Evolutionary conservation across 1,139 yeast genomes (phyloP).

Genomic region (Yarrowia galli): DNA sequence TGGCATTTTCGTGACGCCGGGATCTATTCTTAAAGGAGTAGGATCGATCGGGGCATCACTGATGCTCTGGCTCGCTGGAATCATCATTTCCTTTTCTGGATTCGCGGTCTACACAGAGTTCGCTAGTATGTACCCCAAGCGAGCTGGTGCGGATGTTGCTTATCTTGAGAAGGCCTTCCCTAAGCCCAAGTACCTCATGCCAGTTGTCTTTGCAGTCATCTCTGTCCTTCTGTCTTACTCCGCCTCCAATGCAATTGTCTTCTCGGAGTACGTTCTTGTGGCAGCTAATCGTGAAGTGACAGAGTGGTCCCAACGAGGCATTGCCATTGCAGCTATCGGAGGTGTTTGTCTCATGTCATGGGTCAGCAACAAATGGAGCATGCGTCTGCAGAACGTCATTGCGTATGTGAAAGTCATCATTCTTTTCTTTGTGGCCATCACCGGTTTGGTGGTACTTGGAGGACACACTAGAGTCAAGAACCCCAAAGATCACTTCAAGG

Average conservation of each 20-base stretch:
- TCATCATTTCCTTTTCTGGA: constrained; percentile 23
- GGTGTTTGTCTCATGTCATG: constrained; percentile 22
- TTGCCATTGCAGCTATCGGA: constrained; percentile 23
- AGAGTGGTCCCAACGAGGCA: constrained; percentile 22
- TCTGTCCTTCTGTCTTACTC: constrained; percentile 17
- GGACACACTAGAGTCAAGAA: constrained; percentile 24
- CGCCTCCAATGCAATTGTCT: constrained; percentile 12
- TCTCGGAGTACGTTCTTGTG: constrained; percentile 7
- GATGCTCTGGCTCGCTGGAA: constrained; percentile 29
- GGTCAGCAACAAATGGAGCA: constrained; percentile 30
- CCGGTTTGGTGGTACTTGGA: constrained; percentile 54
- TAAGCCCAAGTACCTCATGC: constrained; percentile 29
- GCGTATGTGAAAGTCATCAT: constrained; percentile 53
- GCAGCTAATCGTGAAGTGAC: constrained; percentile 11
- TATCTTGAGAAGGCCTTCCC: constrained; percentile 22
- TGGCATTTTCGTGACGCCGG: constrained; percentile 14
- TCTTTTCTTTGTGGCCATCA: constrained; percentile 52
- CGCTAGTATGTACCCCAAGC: constrained; percentile 25
- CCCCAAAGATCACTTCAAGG: constrained; percentile 40
- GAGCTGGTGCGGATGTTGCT: constrained; percentile 19
- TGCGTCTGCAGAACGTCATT: constrained; percentile 28
- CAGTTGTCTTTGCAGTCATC: constrained; percentile 26
- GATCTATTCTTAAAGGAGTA: constrained; percentile 14
- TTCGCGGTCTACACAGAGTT: constrained; percentile 27
- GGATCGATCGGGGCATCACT: constrained; percentile 17